Evolutionary conservation across 164 flowering plant genomes (phyloP).

Genomic region (Liquidambar formosana): DNA sequence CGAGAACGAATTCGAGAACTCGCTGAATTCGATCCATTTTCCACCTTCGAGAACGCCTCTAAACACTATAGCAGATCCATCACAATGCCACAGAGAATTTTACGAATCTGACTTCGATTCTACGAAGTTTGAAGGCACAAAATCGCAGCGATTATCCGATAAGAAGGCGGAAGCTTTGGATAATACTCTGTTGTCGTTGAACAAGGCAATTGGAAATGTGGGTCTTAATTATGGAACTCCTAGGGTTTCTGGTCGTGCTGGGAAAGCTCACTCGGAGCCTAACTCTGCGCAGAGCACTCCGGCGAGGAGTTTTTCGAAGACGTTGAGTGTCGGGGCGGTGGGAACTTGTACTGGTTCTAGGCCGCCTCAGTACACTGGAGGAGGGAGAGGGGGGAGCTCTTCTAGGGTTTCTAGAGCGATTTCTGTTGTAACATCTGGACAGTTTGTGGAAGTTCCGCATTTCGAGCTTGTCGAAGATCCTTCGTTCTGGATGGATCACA

Average conservation of each 20-base stretch:
- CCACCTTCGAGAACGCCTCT: constrained; percentile 59
- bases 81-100: constrained; percentile 29
- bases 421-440: constrained; percentile 23
- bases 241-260: constrained; percentile 25
- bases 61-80: constrained; percentile 58
- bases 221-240: constrained; percentile 26
- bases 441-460: constrained; percentile 39
- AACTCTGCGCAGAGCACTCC: constrained; percentile 64
- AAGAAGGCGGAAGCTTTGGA: constrained; percentile 7
- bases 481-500: constrained; percentile 78
- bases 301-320: constrained; percentile 33
- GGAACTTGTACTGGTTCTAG: constrained; percentile 30
- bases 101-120: constrained; percentile 25
- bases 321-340: constrained; percentile 27
- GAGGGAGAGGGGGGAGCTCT: constrained; percentile 33
- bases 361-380: constrained; percentile 30
- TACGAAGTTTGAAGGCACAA: constrained; percentile 15
- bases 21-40: constrained; percentile 22
- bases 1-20: constrained; percentile 47
- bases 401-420: constrained; percentile 40
- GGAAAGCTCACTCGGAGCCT: constrained; percentile 48
- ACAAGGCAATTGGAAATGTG: constrained; percentile 10
- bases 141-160: too few relatives aligned
- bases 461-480: constrained; percentile 73
- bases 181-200: neutral